A percentile compares a stretch with the other conserved stretches of the same genome.
These are phyloP conservation scores for Ophiostoma australiae DNA, from an alignment of 2,329 filamentous ascomycete species.

Conservation along the genomic window DNA sequence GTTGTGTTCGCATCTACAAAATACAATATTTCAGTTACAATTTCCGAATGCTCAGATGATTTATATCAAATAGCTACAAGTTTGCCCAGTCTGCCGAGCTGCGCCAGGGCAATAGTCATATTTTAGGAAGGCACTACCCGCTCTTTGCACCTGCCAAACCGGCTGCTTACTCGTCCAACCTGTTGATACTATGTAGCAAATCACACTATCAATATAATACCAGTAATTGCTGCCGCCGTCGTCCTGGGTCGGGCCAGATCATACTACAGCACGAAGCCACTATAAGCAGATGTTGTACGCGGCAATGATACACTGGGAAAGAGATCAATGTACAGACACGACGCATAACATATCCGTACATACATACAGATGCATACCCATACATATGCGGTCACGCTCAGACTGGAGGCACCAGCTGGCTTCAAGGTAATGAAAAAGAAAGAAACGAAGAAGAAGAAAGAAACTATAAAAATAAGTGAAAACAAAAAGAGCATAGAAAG, in stretches of 20 bases:
- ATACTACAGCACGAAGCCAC: neutral
- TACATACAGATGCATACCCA: neutral
- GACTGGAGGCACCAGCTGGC: neutral
- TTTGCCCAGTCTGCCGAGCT: neutral
- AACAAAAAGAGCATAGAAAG: neutral
- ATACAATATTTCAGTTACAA: neutral
- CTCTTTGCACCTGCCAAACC: neutral
- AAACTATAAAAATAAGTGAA: neutral
- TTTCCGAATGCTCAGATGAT: neutral
- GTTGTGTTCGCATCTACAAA: neutral
- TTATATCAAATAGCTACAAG: neutral
- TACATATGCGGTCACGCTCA: neutral
- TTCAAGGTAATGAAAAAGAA: too few relatives aligned
- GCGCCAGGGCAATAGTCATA: neutral
- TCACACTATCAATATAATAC: neutral
- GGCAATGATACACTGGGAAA: neutral
- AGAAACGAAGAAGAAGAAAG: too few relatives aligned
- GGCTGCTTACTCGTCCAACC: neutral
- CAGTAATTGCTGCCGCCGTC: neutral
- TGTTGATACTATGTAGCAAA: neutral
- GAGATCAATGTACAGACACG: neutral
- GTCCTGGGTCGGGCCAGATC: neutral
- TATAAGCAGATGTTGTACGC: neutral
- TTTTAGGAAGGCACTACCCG: neutral
- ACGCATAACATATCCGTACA: conserved; percentile 15